Evolutionary conservation across 148 eudicot species (phyloP), one percentile per base, ranked within the genome.

Genomic region (Vaccinium myrtillus): DNA sequence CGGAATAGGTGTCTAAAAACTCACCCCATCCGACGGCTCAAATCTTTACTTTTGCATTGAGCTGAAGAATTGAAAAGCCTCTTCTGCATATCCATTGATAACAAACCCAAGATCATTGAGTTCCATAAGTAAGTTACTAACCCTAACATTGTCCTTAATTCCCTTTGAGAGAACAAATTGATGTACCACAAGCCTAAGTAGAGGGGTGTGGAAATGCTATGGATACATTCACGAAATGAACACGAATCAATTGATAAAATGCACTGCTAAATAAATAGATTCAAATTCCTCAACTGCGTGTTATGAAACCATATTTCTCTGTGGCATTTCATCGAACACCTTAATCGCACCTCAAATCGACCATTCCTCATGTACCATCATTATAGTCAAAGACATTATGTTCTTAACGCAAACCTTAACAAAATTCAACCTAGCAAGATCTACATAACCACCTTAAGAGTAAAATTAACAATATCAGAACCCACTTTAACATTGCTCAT

Each of bases 351-450:
- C 58, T 87, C 90, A 81, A 93, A 14, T 55, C 55, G 79, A 0
- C 91, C 95, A 83, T 89, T 91, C 67, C 93, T 91, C 95, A 92
- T 91, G 79, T 89, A 93, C 86, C 1, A 94, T 86, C 94, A 94
- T 89, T 53, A 91, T 92, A 70, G 92, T 95, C 98, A 97, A 95
- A 75, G 95, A 79, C 16, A 94, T 86, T n/a, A 86, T 86, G 86
- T 95, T 94, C 85, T 87, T 95, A 3, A 18, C 69, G 16, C 59
- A 21, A 81, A 94, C 88, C 75, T 86, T 87, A 71, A 92, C 92
- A 80, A 95, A 94, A 78, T 87, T 65, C 82, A 86, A 46, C 83
- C 90, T 84, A 12, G 95, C 97, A 0, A 86, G 86, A 11, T 89
- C 93, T 36, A 92, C 80, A 8, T 84, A 53, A 14, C 90, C 87